Percentiles rank a stretch among this genome's conserved stretches.
These are phyloP conservation scores for Mucor sp. DNA, from an alignment of 371 early-diverging fungal species.

Conservation along the genomic window DNA sequence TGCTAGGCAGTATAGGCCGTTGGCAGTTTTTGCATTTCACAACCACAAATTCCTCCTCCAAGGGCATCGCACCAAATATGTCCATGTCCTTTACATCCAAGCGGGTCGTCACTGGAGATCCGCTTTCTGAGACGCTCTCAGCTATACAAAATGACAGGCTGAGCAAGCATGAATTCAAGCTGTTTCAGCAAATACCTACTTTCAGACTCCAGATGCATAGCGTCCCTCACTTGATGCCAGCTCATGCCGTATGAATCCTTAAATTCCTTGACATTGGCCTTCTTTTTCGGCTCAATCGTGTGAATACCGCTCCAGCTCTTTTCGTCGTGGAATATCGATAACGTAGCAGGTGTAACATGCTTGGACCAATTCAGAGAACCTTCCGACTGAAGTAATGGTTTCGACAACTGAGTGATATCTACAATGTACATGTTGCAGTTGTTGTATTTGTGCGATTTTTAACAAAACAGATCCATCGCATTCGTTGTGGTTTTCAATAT, in stretches of 20 bases:
- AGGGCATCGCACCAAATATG: slow-evolving; percentile 44
- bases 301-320: slow-evolving; percentile 35
- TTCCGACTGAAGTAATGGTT: slow-evolving; percentile 33
- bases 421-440: not conserved
- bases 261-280: slow-evolving; percentile 21
- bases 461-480: not conserved
- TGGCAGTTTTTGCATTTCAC: slow-evolving; percentile 45
- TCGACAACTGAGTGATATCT: slow-evolving; percentile 43
- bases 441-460: not conserved
- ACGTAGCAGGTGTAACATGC: slow-evolving; percentile 44
- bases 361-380: slow-evolving; percentile 35
- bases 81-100: slow-evolving; percentile 36
- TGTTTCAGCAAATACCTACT: slow-evolving; percentile 9
- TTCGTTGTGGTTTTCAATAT: not conserved
- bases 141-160: not conserved
- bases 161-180: not conserved
- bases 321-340: slow-evolving; percentile 48
- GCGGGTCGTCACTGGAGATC: slow-evolving; percentile 31
- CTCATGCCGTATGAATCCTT: slow-evolving; percentile 12
- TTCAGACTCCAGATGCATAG: slow-evolving; percentile 24
- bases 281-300: slow-evolving; percentile 2
- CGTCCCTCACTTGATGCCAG: slow-evolving; percentile 19
- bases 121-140: slow-evolving; percentile 20
- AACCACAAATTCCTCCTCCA: slow-evolving; percentile 47
- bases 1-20: slow-evolving; percentile 40